Conservation (phyloP, 768 basidiomycete genomes). For the Cystoderma amianthinum region DNA sequence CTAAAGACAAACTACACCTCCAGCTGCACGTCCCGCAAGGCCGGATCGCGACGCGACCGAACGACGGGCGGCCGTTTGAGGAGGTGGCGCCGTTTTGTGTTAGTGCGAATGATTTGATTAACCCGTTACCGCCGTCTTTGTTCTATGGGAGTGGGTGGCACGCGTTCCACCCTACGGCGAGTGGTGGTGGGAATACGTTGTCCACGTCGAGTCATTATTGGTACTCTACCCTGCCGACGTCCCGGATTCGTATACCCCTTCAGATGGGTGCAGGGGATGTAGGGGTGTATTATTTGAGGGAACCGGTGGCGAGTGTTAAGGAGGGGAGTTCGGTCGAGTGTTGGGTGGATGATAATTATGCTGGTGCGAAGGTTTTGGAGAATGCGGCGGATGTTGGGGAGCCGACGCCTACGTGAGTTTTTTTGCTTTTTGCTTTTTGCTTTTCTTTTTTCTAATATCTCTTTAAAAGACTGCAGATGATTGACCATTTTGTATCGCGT, state of each 20-base stretch:
- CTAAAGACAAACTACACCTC: conserved; percentile 16
- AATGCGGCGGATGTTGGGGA: conserved; percentile 67
- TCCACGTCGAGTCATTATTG: conserved; percentile 81
- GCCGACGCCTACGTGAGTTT: conserved; percentile 60
- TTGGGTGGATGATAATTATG: conserved; percentile 97
- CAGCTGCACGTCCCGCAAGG: conserved; percentile 58
- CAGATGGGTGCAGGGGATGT: conserved; percentile 86
- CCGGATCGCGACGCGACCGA: conserved; percentile 65
- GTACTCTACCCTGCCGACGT: conserved; percentile 83
- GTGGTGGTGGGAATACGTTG: conserved; percentile 26
- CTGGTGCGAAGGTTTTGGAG: conserved; percentile 68
- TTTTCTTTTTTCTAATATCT: conserved; percentile 4
- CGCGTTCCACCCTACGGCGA: conserved; percentile 57
- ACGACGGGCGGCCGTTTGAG: conserved; percentile 49
- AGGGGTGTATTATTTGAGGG: conserved; percentile 83
- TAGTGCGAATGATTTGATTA: conserved; percentile 95
- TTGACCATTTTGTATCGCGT: conserved; percentile 78
- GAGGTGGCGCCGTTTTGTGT: conserved; percentile 92
- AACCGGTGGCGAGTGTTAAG: conserved; percentile 50
- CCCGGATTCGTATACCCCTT: conserved; percentile 77
- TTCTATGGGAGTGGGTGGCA: conserved; percentile 95
- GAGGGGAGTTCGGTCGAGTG: conserved; percentile 75
- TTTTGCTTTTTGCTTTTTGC: conserved; percentile 3
- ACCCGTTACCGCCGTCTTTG: conserved; percentile 89
- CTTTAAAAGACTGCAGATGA: conserved; percentile 61